phyloP scores from a whole-genome alignment of 306 rosid genomes.

The Malus fusca region DNA sequence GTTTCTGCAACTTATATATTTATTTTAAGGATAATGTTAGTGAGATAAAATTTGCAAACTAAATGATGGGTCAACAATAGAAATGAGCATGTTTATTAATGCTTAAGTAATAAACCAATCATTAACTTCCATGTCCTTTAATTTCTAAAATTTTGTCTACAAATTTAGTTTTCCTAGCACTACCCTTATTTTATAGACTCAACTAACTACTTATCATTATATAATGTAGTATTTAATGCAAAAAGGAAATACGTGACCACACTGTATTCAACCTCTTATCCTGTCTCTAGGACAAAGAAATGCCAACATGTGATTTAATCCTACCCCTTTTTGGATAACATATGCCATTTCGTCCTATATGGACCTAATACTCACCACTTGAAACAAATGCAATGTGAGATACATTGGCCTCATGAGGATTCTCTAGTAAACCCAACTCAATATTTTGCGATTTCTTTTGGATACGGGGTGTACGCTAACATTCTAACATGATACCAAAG shows the following conservation, averaged over 20 bases:
- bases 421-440: not conserved
- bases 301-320: constrained; percentile 28
- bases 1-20: not conserved
- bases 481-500: too few relatives aligned
- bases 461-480: not conserved
- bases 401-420: not conserved
- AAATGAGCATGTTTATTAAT: too few relatives aligned
- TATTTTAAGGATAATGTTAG: too few relatives aligned
- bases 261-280: constrained; percentile 29
- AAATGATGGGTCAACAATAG: too few relatives aligned
- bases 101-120: too few relatives aligned
- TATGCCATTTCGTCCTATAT: not conserved
- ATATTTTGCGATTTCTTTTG: not conserved
- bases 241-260: constrained; percentile 22
- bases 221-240: constrained; percentile 22
- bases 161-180: too few relatives aligned
- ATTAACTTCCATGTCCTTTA: too few relatives aligned
- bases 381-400: too few relatives aligned
- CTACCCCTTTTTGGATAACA: constrained; percentile 22
- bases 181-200: not conserved
- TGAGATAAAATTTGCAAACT: too few relatives aligned
- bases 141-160: too few relatives aligned
- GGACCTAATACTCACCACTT: not conserved
- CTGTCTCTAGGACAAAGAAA: constrained; percentile 23
- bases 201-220: constrained; percentile 15